Percentiles rank a stretch among this genome's conserved stretches.
These are phyloP conservation scores for Simmondsia chinensis DNA, from an alignment of 148 eudicot genomes.

Conservation along the genomic window DNA sequence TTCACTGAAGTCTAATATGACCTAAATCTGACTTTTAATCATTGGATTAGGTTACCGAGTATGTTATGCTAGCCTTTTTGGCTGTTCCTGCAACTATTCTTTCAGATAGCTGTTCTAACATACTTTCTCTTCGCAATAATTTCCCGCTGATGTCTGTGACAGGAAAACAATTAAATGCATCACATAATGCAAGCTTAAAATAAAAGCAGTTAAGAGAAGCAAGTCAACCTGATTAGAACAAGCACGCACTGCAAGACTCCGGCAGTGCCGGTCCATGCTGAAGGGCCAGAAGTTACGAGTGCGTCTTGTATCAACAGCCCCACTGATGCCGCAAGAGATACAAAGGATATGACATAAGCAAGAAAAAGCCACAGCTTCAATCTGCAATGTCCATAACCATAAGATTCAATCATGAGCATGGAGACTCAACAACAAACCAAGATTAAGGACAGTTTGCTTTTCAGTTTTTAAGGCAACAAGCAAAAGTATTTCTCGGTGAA, in stretches of 20 bases:
- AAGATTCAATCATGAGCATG: constrained; percentile 2
- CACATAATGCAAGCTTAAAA: not conserved
- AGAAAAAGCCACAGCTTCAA: constrained; percentile 96
- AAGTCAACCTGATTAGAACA: constrained; percentile 64
- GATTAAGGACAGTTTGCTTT: no score
- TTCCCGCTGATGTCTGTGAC: not conserved
- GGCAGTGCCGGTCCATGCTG: constrained; percentile 91
- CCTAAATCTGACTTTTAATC: constrained; percentile 28
- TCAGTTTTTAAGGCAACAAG: no score
- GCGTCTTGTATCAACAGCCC: constrained; percentile 90
- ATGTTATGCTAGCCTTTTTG: not conserved
- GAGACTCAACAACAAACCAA: no score
- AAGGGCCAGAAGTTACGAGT: constrained; percentile 61
- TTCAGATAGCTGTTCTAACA: not conserved
- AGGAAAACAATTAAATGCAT: not conserved
- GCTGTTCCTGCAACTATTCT: not conserved
- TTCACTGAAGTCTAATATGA: not conserved
- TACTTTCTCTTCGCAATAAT: no score
- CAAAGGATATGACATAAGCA: constrained; percentile 85
- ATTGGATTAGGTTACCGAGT: no score
- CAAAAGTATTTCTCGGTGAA: no score
- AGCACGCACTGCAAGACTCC: constrained; percentile 94
- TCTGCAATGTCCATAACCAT: constrained; percentile 38
- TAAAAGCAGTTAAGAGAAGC: not conserved
- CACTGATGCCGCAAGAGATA: constrained; percentile 91